A percentile compares a stretch with the other conserved stretches of the same genome.
Evolutionary conservation across 2,329 filamentous ascomycete genomes (phyloP).

Genomic region (Fusarium sp.): DNA sequence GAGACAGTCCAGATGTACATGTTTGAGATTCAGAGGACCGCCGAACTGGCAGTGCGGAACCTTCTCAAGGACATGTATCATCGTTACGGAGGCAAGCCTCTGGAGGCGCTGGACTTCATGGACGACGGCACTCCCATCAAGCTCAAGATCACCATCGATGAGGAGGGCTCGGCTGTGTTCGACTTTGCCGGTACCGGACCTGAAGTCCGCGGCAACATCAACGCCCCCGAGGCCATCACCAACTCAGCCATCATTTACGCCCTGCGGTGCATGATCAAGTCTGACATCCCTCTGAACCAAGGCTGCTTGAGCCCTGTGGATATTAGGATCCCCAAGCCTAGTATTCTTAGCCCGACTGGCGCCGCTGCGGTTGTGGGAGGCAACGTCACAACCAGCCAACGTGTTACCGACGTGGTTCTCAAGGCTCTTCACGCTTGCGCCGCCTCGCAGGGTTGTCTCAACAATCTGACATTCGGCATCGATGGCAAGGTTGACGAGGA

Average conservation of each 20-base stretch:
- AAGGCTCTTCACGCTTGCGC: neutral
- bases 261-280: neutral
- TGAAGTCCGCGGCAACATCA: neutral
- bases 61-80: neutral
- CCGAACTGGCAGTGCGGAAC: conserved; percentile 45
- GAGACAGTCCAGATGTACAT: conserved; percentile 74
- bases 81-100: neutral
- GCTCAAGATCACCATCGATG: neutral
- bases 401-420: neutral
- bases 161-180: neutral
- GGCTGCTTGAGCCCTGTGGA: neutral
- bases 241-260: neutral
- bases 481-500: neutral
- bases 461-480: neutral
- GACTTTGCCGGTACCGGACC: neutral
- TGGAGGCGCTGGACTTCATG: neutral
- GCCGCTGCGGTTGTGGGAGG: neutral
- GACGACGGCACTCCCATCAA: neutral
- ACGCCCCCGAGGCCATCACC: neutral
- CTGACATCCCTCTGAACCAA: neutral
- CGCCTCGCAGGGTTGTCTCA: neutral
- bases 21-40: conserved; percentile 56
- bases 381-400: neutral
- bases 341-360: neutral
- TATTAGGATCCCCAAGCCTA: neutral